Evolutionary conservation across 2,329 filamentous ascomycete genomes (phyloP), one percentile per base, ranked within the genome.

Genomic region (Diaporthe velutina): DNA sequence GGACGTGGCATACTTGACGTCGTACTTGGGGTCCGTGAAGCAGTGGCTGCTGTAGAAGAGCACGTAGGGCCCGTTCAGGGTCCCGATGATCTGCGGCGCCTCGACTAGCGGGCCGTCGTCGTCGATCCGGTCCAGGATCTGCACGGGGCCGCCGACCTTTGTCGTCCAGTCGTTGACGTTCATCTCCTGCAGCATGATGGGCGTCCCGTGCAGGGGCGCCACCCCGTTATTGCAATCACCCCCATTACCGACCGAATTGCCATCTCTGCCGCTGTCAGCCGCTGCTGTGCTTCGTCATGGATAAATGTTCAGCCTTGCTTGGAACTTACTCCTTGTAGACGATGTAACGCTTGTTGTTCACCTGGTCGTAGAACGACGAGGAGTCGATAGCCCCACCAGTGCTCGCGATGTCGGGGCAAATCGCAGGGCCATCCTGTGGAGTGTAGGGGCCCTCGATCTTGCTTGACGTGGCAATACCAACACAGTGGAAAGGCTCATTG

Each of bases 11-110:
- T 90, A 93, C 71, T 88, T 87, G n/a, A 91, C 85, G 78, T 92
- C 88, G 81, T 93, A 93, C 45, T 80, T 79, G 2, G 86, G 81
- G 38, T 87, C 85, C 2, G 86, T 86, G 81, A 85, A 93, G 81
- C 90, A 92, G 73, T 91, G 88, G 52, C 88, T 89, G 78, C 89
- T 91, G 82, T 89, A 93, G 80, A 93, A 92, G 57, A 93, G 82
- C 72, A 91, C 85, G 79, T 93, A 93, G 13, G 85, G 83, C 4
- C 88, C 88, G 28, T 85, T 84, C 0, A 77, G 79, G 4, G 83
- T 83, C 19, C 81, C 80, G 19, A 90, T 82, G 38, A 93, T 78
- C 70, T 85, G 85, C 0, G 92, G 92, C 19, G 91, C 92, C 81
- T 93, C 91, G 38, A 93, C 85, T 0, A 93, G 83, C 7, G 91